Evolutionary conservation across 805 yeast species (phyloP), one percentile per base, ranked within the genome.

Genomic region (Wickerhamomyces chaumierensis): DNA sequence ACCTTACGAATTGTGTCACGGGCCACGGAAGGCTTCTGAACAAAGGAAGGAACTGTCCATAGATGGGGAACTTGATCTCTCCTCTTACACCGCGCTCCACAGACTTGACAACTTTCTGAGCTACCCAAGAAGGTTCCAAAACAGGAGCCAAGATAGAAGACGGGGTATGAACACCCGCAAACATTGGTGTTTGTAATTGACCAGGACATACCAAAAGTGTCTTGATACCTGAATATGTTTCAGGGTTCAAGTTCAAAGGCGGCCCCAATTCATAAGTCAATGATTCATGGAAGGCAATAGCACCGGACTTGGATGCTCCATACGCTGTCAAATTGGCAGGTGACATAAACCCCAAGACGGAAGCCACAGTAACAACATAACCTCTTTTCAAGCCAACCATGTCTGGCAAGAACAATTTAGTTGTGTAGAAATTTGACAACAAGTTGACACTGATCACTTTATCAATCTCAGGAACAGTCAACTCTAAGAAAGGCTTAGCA

Each of bases 271-370:
- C 92, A 50, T 74, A 75, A 0, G 82, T 73, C 28, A 90, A 60
- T 1, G 90, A 77, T 54, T 84, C 94, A 55, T 88, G 96, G 33
- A 87, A 60, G 0, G 90, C 87, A 38, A 90, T 74, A 21, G 85
- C 58, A 0, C 94, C 96, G 0, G 94, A 79, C 55, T 90, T 90
- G 14, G 94, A 73, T 0, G 96, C 95, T 0, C 95, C 95, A 53
- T 90, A 90, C 0, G 82, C 82, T 43, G 63, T 64, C 41, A 85
- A 65, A 18, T 81, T 66, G 9, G 94, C 88, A 0, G 96, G 96
- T 0, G 92, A 71, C 66, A 83, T 69, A 45, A 80, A 78, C 0
- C 96, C 96, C 39, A 90, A 63, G 0, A 84, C 87, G 0, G 95
- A 85, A 0, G 94, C 85, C 31, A 90, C 65, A 3, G 87, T 83